Percentiles rank a stretch among this genome's conserved stretches.
Evolutionary conservation across 441 rosid species (phyloP).

Genomic region (Flueggea neowawraea): DNA sequence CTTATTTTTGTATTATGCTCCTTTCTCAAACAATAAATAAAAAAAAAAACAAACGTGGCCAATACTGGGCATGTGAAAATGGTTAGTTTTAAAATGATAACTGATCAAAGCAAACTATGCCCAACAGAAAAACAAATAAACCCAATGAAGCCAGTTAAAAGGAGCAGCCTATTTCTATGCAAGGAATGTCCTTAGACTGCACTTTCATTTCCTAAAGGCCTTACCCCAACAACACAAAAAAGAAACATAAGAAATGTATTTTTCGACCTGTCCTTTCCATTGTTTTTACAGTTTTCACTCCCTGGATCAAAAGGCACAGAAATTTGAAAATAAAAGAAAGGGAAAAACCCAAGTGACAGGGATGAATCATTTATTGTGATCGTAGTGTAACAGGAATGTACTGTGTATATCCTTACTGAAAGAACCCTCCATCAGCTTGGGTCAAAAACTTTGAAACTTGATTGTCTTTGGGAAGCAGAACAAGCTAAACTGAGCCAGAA

Average conservation of each 20-base stretch:
- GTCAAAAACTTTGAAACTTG: slow-evolving; percentile 24
- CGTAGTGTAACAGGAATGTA: slow-evolving; percentile 32
- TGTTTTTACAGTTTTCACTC: not conserved
- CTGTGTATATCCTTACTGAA: slow-evolving; percentile 11
- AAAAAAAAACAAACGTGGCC: no score
- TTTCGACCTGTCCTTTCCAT: not conserved
- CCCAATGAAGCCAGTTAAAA: slow-evolving; percentile 28
- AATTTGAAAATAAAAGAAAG: not conserved
- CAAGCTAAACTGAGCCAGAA: slow-evolving; percentile 17
- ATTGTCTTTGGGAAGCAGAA: slow-evolving; percentile 23
- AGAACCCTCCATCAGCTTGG: slow-evolving; percentile 7
- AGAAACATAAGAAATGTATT: not conserved
- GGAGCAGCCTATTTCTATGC: slow-evolving; percentile 25
- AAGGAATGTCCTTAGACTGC: slow-evolving; percentile 29
- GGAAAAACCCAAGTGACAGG: slow-evolving; percentile 7
- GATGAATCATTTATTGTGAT: slow-evolving; percentile 28
- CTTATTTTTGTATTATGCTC: no score
- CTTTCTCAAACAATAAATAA: no score
- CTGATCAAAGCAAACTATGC: not conserved
- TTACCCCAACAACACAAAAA: not conserved
- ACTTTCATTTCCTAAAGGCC: slow-evolving; percentile 12
- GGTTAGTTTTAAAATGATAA: no score
- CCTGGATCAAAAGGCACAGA: not conserved
- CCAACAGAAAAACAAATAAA: slow-evolving; percentile 14
- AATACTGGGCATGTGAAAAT: no score